Conservation (phyloP, 192 early-diverging fungal species). For the Umbelopsis ramanniana region DNA sequence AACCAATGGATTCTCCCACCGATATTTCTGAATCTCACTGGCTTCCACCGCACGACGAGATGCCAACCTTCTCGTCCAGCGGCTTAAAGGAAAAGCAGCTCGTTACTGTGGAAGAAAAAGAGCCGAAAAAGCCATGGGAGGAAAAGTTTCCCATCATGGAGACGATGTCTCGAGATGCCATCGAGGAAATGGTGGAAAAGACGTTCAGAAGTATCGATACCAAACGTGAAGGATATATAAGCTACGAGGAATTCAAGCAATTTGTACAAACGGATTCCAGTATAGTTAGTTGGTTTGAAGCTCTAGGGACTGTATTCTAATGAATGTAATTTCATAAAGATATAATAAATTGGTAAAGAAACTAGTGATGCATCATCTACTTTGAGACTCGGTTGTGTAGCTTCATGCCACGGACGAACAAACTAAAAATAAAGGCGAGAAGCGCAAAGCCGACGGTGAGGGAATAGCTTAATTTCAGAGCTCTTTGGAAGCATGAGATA, state of each 20-base stretch:
- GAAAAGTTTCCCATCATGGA: constrained; percentile 89
- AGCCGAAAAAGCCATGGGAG: constrained; percentile 36
- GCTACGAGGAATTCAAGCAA: constrained; percentile 75
- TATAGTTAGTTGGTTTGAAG: constrained; percentile 89
- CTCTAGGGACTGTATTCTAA: constrained; percentile 86
- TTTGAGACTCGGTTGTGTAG: constrained; percentile 10
- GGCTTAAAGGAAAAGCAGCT: constrained; percentile 1
- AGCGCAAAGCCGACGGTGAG: background rate
- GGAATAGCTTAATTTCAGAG: background rate
- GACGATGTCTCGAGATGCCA: constrained; percentile 89
- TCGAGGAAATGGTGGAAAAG: constrained; percentile 92
- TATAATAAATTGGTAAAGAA: background rate
- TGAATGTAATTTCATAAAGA: background rate
- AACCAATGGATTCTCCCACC: background rate
- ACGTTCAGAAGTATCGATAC: constrained; percentile 71
- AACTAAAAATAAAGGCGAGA: background rate
- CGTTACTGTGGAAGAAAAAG: constrained; percentile 4
- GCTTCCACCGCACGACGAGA: background rate
- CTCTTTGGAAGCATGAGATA: constrained; percentile 3
- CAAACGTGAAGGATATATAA: constrained; percentile 67
- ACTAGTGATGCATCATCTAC: background rate
- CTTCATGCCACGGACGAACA: background rate
- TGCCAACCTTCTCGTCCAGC: background rate
- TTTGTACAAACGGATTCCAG: constrained; percentile 82
- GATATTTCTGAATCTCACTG: constrained; percentile 6